phyloP scores from a whole-genome alignment of 164 flowering plant genomes.

The Stephania yunnanensis region DNA sequence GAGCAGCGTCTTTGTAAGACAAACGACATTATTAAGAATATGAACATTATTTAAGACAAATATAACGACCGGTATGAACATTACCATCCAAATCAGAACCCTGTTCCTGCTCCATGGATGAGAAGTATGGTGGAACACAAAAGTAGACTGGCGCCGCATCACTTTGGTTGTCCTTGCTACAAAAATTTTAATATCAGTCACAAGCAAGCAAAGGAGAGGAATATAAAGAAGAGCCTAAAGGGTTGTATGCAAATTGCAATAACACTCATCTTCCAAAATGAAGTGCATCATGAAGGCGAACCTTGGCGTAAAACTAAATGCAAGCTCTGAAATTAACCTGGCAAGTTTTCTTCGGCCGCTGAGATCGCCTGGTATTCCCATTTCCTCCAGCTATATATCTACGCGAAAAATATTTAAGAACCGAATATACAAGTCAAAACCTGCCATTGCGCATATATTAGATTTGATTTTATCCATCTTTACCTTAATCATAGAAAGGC shows the following conservation, averaged over 20 bases:
- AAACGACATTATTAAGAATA: too few relatives aligned
- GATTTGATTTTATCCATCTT: constrained; percentile 1
- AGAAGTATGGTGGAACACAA: constrained; percentile 76
- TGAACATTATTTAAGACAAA: neutral
- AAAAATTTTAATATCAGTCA: constrained; percentile 6
- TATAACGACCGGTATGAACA: constrained; percentile 1
- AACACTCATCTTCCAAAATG: too few relatives aligned
- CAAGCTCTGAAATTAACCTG: constrained; percentile 33
- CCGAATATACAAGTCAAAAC: neutral
- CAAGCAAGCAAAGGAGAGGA: neutral
- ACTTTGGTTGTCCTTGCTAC: constrained; percentile 48
- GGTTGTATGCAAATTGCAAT: too few relatives aligned
- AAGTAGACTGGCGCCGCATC: constrained; percentile 70
- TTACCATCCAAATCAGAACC: constrained; percentile 90
- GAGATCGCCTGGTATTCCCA: constrained; percentile 65
- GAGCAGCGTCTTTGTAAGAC: neutral
- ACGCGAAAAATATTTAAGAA: constrained; percentile 10
- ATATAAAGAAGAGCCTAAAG: too few relatives aligned
- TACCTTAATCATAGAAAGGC: constrained; percentile 83
- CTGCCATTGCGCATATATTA: neutral
- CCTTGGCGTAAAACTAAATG: neutral
- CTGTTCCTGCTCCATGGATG: constrained; percentile 94
- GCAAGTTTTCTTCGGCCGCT: constrained; percentile 36
- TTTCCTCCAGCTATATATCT: constrained; percentile 97
- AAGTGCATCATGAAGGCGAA: neutral